Percentiles rank a stretch among this genome's conserved stretches.
These are phyloP conservation scores for Marsdenia floribunda DNA, from an alignment of 257 asterid genomes.

Conservation along the genomic window DNA sequence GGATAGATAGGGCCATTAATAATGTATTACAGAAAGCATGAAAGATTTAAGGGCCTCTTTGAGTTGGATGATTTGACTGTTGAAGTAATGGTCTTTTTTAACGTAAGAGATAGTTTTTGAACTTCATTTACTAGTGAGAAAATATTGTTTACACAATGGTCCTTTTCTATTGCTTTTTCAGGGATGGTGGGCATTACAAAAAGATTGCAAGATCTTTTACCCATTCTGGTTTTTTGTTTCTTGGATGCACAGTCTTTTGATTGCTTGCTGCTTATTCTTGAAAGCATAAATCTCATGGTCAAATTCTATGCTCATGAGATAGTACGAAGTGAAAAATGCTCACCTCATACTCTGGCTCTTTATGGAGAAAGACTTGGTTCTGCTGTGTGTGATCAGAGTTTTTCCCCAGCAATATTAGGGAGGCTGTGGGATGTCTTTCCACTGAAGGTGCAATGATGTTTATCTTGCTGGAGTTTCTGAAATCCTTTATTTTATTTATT, in stretches of 20 bases:
- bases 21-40: neutral
- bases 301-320: slow-evolving; percentile 37
- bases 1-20: neutral
- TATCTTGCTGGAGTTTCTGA: neutral
- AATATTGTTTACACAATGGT: slow-evolving; percentile 5
- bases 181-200: slow-evolving; percentile 47
- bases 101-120: neutral
- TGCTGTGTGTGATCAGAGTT: slow-evolving; percentile 23
- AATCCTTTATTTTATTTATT: neutral
- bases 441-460: slow-evolving; percentile 49
- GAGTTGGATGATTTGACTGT: neutral
- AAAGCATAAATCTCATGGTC: slow-evolving; percentile 60
- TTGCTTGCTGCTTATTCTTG: slow-evolving; percentile 71
- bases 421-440: slow-evolving; percentile 85
- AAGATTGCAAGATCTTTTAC: slow-evolving; percentile 63
- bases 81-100: neutral
- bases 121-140: slow-evolving; percentile 8
- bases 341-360: slow-evolving; percentile 20
- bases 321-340: slow-evolving; percentile 28
- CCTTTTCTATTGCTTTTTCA: slow-evolving; percentile 24
- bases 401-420: slow-evolving; percentile 45
- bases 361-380: slow-evolving; percentile 27
- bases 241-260: slow-evolving; percentile 63
- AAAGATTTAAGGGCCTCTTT: neutral
- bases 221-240: slow-evolving; percentile 63